Evolutionary conservation across 108 stramenopile genomes (phyloP).

Genomic region (Hondaea fermentalgiana): DNA sequence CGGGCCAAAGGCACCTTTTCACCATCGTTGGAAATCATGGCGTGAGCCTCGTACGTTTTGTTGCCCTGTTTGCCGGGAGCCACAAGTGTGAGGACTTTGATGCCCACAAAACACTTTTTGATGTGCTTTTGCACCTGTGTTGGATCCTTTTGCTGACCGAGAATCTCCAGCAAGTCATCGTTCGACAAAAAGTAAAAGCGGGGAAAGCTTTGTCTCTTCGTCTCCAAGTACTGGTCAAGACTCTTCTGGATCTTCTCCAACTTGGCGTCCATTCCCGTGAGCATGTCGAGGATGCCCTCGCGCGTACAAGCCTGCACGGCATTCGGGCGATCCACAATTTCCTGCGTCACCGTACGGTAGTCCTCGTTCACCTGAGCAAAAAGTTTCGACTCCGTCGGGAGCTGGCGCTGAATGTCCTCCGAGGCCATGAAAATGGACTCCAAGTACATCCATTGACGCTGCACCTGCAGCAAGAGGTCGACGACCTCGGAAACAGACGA

Average conservation of each 20-base stretch:
- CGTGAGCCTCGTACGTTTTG: constrained; percentile 44
- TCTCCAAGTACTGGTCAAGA: constrained; percentile 57
- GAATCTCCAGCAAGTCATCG: constrained; percentile 61
- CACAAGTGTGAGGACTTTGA: constrained; percentile 47
- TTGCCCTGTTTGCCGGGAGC: constrained; percentile 27
- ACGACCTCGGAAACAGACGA: constrained; percentile 45
- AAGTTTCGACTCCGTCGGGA: constrained; percentile 44
- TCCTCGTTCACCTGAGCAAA: constrained; percentile 48
- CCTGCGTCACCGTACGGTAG: constrained; percentile 33
- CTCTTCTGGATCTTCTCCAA: constrained; percentile 59
- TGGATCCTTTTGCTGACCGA: constrained; percentile 54
- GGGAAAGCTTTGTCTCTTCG: constrained; percentile 53
- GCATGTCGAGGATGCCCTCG: constrained; percentile 26
- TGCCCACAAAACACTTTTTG: constrained; percentile 60
- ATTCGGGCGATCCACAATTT: constrained; percentile 42
- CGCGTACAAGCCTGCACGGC: constrained; percentile 35
- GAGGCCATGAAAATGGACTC: constrained; percentile 60
- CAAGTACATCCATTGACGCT: constrained; percentile 63
- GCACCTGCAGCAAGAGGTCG: constrained; percentile 51
- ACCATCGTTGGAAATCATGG: constrained; percentile 48
- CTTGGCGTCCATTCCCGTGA: constrained; percentile 35
- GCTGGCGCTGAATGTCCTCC: constrained; percentile 58
- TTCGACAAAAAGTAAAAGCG: constrained; percentile 63
- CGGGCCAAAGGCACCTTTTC: constrained; percentile 39
- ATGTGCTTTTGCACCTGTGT: constrained; percentile 54